These are phyloP conservation scores for Daedalea quercina DNA, from an alignment of 768 basidiomycete genomes.

Conservation along the genomic window DNA sequence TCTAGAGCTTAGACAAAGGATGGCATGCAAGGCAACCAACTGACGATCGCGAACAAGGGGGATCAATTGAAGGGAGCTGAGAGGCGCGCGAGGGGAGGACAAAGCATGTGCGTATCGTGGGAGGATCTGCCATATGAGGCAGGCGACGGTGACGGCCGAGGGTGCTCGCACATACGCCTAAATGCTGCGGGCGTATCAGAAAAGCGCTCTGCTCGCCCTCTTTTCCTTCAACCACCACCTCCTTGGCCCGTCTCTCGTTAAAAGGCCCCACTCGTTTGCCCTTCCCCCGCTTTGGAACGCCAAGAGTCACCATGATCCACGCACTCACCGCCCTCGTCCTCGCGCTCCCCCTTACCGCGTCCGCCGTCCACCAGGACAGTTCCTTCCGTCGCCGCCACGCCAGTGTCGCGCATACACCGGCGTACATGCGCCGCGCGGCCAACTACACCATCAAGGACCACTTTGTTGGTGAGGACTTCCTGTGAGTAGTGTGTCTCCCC, in stretches of 20 bases:
- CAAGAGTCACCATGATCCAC: conserved; percentile 22
- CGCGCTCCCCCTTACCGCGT: conserved; percentile 27
- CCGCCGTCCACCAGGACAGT: conserved; percentile 25
- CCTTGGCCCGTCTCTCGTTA: conserved; percentile 3
- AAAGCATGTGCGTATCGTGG: not conserved
- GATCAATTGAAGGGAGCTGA: too few species aligned
- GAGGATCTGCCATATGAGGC: not conserved
- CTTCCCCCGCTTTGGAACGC: not conserved
- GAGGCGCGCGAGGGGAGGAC: not conserved
- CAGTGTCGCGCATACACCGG: conserved; percentile 14
- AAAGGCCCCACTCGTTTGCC: not conserved
- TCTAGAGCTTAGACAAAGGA: not conserved
- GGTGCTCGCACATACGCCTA: not conserved
- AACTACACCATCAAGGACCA: conserved; percentile 32
- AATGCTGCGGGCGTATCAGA: not conserved
- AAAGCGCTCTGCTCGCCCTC: not conserved
- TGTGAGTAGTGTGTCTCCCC: conserved; percentile 34
- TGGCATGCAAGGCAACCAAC: not conserved
- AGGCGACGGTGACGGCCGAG: not conserved
- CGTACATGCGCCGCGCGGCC: conserved; percentile 15
- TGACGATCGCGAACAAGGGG: too few species aligned
- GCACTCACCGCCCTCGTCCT: conserved; percentile 27
- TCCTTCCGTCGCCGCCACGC: conserved; percentile 18
- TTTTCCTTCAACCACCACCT: not conserved
- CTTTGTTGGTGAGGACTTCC: conserved; percentile 48